Conservation (phyloP, 345 rosid species). For the Pseudoturritis turrita region DNA sequence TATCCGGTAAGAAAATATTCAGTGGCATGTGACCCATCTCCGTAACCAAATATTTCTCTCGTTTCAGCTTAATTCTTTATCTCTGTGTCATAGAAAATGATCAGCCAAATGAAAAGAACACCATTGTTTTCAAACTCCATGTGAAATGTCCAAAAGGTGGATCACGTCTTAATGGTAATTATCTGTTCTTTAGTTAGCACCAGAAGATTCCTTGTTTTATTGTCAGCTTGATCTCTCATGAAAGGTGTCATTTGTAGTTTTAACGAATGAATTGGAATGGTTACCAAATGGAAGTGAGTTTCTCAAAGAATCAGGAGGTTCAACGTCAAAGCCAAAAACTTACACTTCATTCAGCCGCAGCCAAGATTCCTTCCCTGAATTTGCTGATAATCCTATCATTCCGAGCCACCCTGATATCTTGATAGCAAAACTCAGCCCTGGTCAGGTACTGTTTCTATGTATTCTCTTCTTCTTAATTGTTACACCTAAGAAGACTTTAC, state of each 20-base stretch:
- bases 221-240: not conserved
- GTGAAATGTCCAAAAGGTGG: conserved; percentile 43
- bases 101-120: conserved; percentile 80
- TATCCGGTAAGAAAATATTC: conserved; percentile 55
- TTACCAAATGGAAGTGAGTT: conserved; percentile 81
- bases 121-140: conserved; percentile 92
- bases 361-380: conserved; percentile 59
- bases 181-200: not conserved
- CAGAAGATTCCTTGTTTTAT: not conserved
- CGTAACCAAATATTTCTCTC: not conserved
- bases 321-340: conserved; percentile 54
- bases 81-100: conserved; percentile 50
- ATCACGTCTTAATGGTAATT: conserved; percentile 56
- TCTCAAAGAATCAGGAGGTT: conserved; percentile 46
- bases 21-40: not conserved
- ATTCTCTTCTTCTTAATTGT: not conserved
- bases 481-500: not conserved
- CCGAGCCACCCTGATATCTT: conserved; percentile 33
- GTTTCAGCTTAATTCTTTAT: not conserved
- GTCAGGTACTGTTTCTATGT: conserved; percentile 23
- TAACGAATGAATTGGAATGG: conserved; percentile 72
- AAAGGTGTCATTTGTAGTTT: conserved; percentile 46
- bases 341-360: conserved; percentile 67
- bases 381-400: conserved; percentile 49
- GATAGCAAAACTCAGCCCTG: conserved; percentile 59